These are phyloP conservation scores for Boletus reticulatus DNA, from an alignment of 768 basidiomycete genomes.

Conservation along the genomic window DNA sequence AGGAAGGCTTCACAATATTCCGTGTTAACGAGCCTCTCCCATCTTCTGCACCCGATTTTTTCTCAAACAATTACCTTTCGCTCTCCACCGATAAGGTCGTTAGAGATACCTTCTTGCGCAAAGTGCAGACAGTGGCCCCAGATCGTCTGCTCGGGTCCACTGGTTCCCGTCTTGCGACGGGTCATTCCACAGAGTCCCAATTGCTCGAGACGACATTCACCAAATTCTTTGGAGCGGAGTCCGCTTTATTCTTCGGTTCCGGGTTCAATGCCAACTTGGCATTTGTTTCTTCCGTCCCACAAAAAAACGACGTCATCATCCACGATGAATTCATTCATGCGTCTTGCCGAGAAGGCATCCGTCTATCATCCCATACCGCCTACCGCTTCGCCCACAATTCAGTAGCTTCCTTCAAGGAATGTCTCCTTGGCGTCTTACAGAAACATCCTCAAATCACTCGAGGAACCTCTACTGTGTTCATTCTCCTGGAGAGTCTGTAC, in stretches of 20 bases:
- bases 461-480: constrained; percentile 38
- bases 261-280: constrained; percentile 54
- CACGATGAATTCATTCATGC: constrained; percentile 55
- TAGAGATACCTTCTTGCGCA: constrained; percentile 31
- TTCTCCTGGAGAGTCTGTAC: constrained; percentile 54
- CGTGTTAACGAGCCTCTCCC: constrained; percentile 16
- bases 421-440: constrained; percentile 28
- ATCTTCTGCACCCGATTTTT: constrained; percentile 33
- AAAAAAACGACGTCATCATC: constrained; percentile 45
- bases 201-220: constrained; percentile 12
- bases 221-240: constrained; percentile 27
- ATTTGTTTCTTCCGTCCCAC: constrained; percentile 46
- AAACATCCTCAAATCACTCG: constrained; percentile 19
- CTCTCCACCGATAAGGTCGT: constrained; percentile 36
- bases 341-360: constrained; percentile 50
- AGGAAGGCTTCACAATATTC: constrained; percentile 10
- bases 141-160: constrained; percentile 42
- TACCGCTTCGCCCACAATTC: constrained; percentile 48
- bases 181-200: constrained; percentile 29
- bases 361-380: constrained; percentile 31
- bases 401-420: constrained; percentile 28
- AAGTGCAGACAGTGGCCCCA: constrained; percentile 16
- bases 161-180: constrained; percentile 47
- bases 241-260: constrained; percentile 50
- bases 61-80: constrained; percentile 53